Percentiles rank a stretch among this genome's conserved stretches.
phyloP scores from a whole-genome alignment of 805 yeast species.

The Sungouiozyma intestinalis region DNA sequence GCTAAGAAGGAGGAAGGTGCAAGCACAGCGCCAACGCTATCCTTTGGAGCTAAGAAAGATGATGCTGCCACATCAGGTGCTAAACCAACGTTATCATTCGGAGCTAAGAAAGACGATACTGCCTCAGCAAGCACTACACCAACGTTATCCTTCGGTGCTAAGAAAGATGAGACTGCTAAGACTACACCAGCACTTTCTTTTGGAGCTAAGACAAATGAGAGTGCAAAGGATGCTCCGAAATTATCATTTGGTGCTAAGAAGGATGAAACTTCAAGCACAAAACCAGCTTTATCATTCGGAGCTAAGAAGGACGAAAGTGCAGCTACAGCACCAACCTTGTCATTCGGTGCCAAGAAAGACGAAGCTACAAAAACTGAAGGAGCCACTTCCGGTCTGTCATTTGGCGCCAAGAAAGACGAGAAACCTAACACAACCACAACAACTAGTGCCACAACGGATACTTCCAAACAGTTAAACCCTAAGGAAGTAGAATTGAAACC shows the following conservation, averaged over 20 bases:
- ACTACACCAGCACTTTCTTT: conserved; percentile 10
- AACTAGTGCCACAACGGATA: conserved; percentile 5
- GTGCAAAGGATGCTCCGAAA: conserved; percentile 9
- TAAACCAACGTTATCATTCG: conserved; percentile 2
- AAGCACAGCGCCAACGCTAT: background rate
- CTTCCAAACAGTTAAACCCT: conserved; percentile 15
- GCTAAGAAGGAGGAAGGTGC: background rate
- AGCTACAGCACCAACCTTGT: conserved; percentile 11
- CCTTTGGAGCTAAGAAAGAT: conserved; percentile 1
- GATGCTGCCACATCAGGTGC: conserved; percentile 3
- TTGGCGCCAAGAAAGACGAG: conserved; percentile 11
- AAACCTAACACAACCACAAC: conserved; percentile 1
- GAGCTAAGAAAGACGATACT: background rate
- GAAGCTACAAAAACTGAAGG: conserved; percentile 6
- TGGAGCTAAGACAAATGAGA: conserved; percentile 5
- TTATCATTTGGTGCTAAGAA: conserved; percentile 11
- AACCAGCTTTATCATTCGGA: conserved; percentile 13
- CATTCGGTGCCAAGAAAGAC: conserved; percentile 20
- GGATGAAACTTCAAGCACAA: conserved; percentile 3
- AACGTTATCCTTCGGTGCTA: background rate
- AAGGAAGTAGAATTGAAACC: conserved; percentile 56
- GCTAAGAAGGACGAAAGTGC: conserved; percentile 10
- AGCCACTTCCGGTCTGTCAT: conserved; percentile 9
- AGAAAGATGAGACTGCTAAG: background rate
- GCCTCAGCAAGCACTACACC: background rate